phyloP scores from a whole-genome alignment of 495 filamentous ascomycete species.

The Penicillium crystallinum region DNA sequence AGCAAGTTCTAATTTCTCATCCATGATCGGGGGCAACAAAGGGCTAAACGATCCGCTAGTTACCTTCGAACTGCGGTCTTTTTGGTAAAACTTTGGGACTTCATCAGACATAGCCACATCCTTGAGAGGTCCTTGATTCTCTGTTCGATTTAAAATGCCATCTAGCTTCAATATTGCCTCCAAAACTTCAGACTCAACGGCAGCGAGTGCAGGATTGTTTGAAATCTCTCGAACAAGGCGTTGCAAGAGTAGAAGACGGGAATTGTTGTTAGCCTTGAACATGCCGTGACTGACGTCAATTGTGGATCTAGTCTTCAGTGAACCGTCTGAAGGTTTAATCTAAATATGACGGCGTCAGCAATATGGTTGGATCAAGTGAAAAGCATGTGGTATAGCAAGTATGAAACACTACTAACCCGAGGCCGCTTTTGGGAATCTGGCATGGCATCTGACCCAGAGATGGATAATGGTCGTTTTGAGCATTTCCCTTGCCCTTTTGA shows the following conservation, averaged over 20 bases:
- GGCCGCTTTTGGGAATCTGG: not conserved
- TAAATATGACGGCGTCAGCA: not conserved
- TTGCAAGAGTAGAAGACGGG: slow-evolving; percentile 12
- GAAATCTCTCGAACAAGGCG: slow-evolving; percentile 18
- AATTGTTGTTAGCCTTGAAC: not conserved
- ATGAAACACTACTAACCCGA: not conserved
- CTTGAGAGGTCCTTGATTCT: not conserved
- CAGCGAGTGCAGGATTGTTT: slow-evolving; percentile 6
- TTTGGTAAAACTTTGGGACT: not conserved
- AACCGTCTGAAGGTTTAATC: not conserved
- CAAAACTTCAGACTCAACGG: slow-evolving; percentile 19
- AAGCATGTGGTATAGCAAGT: not conserved
- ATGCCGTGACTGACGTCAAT: not conserved
- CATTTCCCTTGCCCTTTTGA: not conserved
- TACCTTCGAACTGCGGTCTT: not conserved
- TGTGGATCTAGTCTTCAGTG: not conserved
- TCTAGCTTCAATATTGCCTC: slow-evolving; percentile 20
- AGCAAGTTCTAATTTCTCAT: slow-evolving; percentile 51
- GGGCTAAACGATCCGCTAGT: slow-evolving; percentile 26
- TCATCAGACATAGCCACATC: not conserved
- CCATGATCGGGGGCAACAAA: slow-evolving; percentile 52
- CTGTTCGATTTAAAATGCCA: slow-evolving; percentile 13
- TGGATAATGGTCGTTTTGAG: not conserved
- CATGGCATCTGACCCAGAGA: not conserved
- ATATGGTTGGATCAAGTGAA: not conserved